Evolutionary conservation across 345 rosid species (phyloP).

Genomic region (Cardamine resedifolia): DNA sequence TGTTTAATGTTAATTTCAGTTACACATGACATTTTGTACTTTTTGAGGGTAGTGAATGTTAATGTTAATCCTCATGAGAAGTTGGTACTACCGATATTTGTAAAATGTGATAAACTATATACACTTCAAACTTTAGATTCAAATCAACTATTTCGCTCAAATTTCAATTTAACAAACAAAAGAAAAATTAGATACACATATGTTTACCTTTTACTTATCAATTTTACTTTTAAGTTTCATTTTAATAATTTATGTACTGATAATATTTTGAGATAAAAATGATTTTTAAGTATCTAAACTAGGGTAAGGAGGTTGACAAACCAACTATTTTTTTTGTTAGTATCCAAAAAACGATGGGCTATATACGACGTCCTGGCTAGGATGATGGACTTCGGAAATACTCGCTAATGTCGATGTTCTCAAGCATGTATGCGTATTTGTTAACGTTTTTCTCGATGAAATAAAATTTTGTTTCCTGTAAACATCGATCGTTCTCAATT

Average conservation of each 20-base stretch:
- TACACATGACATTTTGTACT: not conserved
- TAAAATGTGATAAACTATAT: too few relatives aligned
- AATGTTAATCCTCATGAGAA: not conserved
- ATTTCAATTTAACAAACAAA: too few relatives aligned
- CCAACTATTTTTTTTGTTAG: too few relatives aligned
- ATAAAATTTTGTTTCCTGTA: not conserved
- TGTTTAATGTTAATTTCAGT: too few relatives aligned
- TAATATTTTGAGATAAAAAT: too few relatives aligned
- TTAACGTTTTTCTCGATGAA: not conserved
- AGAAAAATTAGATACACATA: too few relatives aligned
- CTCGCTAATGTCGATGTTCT: not conserved
- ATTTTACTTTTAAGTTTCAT: not conserved
- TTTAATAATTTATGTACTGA: too few relatives aligned
- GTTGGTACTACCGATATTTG: not conserved
- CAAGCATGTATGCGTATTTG: not conserved
- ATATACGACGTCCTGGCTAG: not conserved
- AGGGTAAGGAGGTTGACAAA: too few relatives aligned
- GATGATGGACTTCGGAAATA: not conserved
- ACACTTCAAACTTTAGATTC: not conserved
- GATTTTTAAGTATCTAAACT: too few relatives aligned
- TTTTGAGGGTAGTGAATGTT: not conserved
- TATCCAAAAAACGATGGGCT: not conserved
- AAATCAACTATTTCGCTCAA: too few relatives aligned
- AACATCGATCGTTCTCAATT: not conserved
- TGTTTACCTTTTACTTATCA: too few relatives aligned